Evolutionary conservation across 805 yeast genomes (phyloP).

Genomic region (Candida insectorum): DNA sequence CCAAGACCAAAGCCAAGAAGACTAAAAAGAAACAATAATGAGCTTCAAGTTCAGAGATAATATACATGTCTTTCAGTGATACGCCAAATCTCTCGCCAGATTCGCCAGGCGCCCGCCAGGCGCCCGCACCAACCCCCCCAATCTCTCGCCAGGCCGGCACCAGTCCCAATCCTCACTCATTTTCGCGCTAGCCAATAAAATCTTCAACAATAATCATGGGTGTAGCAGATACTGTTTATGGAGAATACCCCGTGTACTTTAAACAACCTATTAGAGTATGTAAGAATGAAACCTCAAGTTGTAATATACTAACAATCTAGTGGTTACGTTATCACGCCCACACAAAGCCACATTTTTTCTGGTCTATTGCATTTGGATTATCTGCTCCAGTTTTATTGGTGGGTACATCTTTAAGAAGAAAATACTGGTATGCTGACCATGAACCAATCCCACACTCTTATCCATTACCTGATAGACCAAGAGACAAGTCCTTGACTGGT

Average conservation of each 20-base stretch:
- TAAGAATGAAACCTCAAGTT: conserved; percentile 13
- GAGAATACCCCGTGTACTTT: conserved; percentile 55
- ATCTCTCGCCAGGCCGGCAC: no score
- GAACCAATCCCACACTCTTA: conserved; percentile 61
- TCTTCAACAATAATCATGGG: conserved; percentile 12
- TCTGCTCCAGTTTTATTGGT: conserved; percentile 64
- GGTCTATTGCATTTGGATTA: conserved; percentile 59
- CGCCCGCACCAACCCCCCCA: no score
- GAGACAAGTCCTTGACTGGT: conserved; percentile 49
- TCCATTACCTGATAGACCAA: conserved; percentile 54
- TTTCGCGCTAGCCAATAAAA: conserved; percentile 12
- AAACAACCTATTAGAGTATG: conserved; percentile 64
- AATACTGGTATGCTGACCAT: conserved; percentile 61
- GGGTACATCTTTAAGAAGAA: conserved; percentile 68
- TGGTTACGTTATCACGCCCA: conserved; percentile 76
- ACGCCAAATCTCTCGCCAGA: no score
- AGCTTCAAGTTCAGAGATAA: no score
- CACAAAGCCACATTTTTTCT: conserved; percentile 71
- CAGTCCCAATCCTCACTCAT: neutral
- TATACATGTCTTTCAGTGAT: no score
- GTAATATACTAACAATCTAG: conserved; percentile 37
- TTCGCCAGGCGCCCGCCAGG: no score
- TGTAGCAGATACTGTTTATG: conserved; percentile 40
- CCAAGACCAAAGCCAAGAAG: conserved; percentile 14
- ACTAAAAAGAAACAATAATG: conserved; percentile 10